A percentile compares a stretch with the other conserved stretches of the same genome.
phyloP scores from a whole-genome alignment of 2,329 filamentous ascomycete species.

The Hypoxylon rubiginosum region DNA sequence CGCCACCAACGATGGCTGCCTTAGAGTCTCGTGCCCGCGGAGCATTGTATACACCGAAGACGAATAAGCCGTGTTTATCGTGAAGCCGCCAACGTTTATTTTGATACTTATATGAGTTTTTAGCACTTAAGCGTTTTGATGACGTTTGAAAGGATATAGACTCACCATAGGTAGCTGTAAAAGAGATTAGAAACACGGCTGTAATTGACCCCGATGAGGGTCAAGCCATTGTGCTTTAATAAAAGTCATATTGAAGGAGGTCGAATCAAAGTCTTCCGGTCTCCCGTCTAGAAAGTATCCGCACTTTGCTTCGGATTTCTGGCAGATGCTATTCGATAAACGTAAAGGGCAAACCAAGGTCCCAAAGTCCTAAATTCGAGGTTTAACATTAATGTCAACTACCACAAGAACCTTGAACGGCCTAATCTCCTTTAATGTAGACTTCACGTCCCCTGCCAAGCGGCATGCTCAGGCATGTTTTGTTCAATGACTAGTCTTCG shows the following conservation, averaged over 20 bases:
- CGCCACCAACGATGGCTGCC: conserved; percentile 53
- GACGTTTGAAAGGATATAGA: conserved; percentile 25
- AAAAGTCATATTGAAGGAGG: conserved; percentile 54
- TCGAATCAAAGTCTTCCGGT: conserved; percentile 52
- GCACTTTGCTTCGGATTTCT: too few relatives aligned
- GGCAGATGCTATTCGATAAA: too few relatives aligned
- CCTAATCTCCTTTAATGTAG: too few relatives aligned
- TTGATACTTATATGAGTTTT: conserved; percentile 51
- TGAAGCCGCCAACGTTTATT: conserved; percentile 54
- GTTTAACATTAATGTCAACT: too few relatives aligned
- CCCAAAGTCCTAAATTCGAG: too few relatives aligned
- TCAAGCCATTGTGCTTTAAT: conserved; percentile 53
- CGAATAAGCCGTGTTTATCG: conserved; percentile 57
- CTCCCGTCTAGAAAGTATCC: conserved; percentile 51
- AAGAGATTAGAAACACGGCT: conserved; percentile 52
- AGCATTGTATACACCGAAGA: conserved; percentile 53
- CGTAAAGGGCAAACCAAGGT: too few relatives aligned
- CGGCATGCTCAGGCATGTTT: conserved; percentile 31
- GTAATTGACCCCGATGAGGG: conserved; percentile 47
- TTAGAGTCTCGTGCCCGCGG: conserved; percentile 50
- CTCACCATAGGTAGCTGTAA: conserved; percentile 42
- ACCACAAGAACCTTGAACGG: too few relatives aligned
- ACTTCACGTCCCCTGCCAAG: conserved; percentile 41
- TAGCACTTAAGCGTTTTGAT: conserved; percentile 40
- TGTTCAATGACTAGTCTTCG: too few relatives aligned